Conservation (phyloP, 768 basidiomycete genomes). For the Cystofilobasidium bisporidii region DNA sequence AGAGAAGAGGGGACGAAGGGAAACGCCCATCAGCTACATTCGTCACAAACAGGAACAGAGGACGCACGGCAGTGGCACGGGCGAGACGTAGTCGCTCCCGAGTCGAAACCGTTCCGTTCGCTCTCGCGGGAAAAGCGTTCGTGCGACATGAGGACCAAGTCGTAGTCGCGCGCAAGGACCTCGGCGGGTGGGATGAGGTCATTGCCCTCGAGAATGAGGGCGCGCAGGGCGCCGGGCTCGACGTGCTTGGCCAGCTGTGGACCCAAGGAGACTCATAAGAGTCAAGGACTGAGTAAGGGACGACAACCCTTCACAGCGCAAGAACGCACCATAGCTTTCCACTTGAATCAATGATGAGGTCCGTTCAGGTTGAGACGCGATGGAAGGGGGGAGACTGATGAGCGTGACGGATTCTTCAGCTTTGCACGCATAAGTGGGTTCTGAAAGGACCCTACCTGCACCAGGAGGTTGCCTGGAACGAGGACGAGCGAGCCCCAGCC, state of each 20-base stretch:
- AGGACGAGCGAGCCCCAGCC: background rate
- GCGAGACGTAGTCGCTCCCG: background rate
- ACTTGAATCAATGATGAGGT: background rate
- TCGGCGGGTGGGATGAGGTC: background rate
- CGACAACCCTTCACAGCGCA: too few relatives aligned
- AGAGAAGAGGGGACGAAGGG: too few relatives aligned
- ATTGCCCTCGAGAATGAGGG: background rate
- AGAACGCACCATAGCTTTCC: background rate
- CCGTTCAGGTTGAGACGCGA: too few relatives aligned
- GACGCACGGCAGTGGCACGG: background rate
- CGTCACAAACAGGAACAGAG: too few relatives aligned
- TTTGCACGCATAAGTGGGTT: too few relatives aligned
- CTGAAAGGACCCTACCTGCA: too few relatives aligned
- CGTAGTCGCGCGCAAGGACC: background rate
- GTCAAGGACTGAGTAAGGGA: too few relatives aligned
- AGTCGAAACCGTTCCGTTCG: background rate
- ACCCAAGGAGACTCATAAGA: too few relatives aligned
- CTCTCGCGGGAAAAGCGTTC: background rate
- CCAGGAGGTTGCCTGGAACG: background rate
- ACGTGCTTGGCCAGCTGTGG: background rate
- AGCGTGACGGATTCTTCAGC: too few relatives aligned
- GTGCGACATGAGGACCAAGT: background rate
- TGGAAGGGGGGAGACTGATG: too few relatives aligned
- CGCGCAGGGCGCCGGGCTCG: background rate
- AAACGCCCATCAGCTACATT: too few relatives aligned